These are phyloP conservation scores for Chlamydomonas reinhardtii DNA, from an alignment of 163 green algal species.

Conservation along the genomic window DNA sequence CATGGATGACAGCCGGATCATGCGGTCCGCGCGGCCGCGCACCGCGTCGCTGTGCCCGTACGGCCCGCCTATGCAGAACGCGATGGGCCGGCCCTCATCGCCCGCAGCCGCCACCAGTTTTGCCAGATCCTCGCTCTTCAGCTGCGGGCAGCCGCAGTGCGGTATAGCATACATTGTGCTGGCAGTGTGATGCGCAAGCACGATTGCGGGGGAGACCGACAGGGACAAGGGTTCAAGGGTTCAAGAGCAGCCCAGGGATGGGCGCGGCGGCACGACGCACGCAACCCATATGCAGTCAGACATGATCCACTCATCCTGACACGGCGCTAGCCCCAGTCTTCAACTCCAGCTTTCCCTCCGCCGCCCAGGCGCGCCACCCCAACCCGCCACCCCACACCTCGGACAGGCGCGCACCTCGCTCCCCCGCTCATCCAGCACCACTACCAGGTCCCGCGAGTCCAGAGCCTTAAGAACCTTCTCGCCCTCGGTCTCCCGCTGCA, in stretches of 20 bases:
- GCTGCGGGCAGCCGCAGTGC: neutral
- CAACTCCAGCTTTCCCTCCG: too few species aligned
- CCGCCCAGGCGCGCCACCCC: too few species aligned
- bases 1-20: conserved; percentile 80
- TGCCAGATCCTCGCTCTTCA: conserved; percentile 72
- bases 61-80: conserved; percentile 91
- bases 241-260: too few species aligned
- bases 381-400: too few species aligned
- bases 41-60: conserved; percentile 83
- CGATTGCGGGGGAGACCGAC: too few species aligned
- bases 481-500: conserved; percentile 31
- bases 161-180: too few species aligned
- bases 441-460: conserved; percentile 52
- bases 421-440: conserved; percentile 68
- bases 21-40: conserved; percentile 73
- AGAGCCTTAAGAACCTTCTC: conserved; percentile 62
- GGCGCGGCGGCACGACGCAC: too few species aligned
- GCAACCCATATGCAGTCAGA: too few species aligned
- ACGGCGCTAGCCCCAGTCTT: too few species aligned
- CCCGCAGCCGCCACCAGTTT: conserved; percentile 73
- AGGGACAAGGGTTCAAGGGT: too few species aligned
- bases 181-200: too few species aligned
- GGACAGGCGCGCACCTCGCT: conserved; percentile 18
- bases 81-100: conserved; percentile 66
- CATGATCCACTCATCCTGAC: too few species aligned